A percentile compares a stretch with the other conserved stretches of the same genome.
Evolutionary conservation across 768 basidiomycete species (phyloP).

Genomic region (Lentinula boryana): DNA sequence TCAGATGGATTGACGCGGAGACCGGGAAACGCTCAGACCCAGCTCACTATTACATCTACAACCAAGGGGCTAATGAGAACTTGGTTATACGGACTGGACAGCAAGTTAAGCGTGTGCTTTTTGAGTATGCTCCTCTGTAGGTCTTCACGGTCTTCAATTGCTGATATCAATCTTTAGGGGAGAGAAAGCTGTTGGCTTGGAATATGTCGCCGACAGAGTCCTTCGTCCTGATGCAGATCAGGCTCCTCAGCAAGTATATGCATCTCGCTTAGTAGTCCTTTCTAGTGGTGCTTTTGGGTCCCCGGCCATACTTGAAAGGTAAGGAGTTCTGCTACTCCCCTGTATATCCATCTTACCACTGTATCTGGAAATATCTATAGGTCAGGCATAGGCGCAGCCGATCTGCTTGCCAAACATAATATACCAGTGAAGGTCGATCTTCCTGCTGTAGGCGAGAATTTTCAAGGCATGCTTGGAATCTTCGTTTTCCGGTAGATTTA

Average conservation of each 20-base stretch:
- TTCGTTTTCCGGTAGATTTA: neutral
- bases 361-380: neutral
- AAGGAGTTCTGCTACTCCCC: neutral
- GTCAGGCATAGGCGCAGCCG: constrained; percentile 45
- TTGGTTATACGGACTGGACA: constrained; percentile 15
- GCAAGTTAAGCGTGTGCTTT: constrained; percentile 21
- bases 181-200: constrained; percentile 20
- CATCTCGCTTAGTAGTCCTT: constrained; percentile 21
- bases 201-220: constrained; percentile 20
- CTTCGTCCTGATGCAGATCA: constrained; percentile 16
- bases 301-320: constrained; percentile 26
- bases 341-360: neutral
- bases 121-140: constrained; percentile 15
- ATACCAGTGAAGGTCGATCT: constrained; percentile 37
- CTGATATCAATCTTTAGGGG: constrained; percentile 5
- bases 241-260: constrained; percentile 15
- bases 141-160: neutral
- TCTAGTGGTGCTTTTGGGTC: constrained; percentile 27
- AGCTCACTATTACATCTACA: constrained; percentile 25
- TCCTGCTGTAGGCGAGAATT: constrained; percentile 50
- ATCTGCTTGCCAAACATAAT: constrained; percentile 27
- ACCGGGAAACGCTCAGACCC: constrained; percentile 36
- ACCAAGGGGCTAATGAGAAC: constrained; percentile 20
- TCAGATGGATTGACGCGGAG: constrained; percentile 27
- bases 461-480: constrained; percentile 15